These are phyloP conservation scores for Phytophthora macrochlamydospora DNA, from an alignment of 352 stramenopile genomes.

Conservation along the genomic window DNA sequence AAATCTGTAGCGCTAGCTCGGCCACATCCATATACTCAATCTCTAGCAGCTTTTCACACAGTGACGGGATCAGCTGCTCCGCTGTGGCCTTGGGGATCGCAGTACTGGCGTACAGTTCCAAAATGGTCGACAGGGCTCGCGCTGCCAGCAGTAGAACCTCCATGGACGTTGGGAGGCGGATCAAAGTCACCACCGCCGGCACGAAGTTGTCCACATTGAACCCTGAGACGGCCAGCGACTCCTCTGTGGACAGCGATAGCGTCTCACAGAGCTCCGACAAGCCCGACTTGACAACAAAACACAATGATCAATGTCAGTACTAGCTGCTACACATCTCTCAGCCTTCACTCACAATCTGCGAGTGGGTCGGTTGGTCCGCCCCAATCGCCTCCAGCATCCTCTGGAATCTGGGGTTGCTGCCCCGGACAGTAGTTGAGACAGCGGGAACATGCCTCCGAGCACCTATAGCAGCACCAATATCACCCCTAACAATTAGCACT, in stretches of 20 bases:
- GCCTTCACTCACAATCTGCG: conserved; percentile 39
- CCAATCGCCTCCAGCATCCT: conserved; percentile 48
- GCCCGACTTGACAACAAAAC: conserved; percentile 26
- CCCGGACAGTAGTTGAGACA: conserved; percentile 57
- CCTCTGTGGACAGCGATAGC: conserved; percentile 74
- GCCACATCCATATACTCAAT: conserved; percentile 88
- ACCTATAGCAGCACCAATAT: conserved; percentile 3
- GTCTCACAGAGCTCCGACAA: conserved; percentile 71
- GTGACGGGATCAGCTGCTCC: conserved; percentile 50
- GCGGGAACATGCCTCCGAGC: conserved; percentile 54
- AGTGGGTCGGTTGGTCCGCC: conserved; percentile 32
- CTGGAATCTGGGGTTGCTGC: conserved; percentile 45
- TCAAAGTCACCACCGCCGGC: conserved; percentile 42
- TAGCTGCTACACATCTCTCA: conserved; percentile 6
- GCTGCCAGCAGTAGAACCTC: conserved; percentile 67
- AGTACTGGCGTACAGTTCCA: conserved; percentile 57
- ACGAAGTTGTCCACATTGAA: conserved; percentile 72
- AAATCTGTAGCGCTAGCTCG: conserved; percentile 69
- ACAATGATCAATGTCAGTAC: conserved; percentile 2
- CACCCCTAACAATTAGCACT: not conserved
- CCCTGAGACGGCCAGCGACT: conserved; percentile 63
- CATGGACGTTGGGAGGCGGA: conserved; percentile 52
- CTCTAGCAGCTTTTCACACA: conserved; percentile 76
- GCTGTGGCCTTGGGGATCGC: conserved; percentile 51
- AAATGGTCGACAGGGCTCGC: conserved; percentile 54